Percentiles rank a stretch among this genome's conserved stretches.
Evolutionary conservation across 1,284 basidiomycete genomes (phyloP).

Genomic region (Pisolithus thermaeus): DNA sequence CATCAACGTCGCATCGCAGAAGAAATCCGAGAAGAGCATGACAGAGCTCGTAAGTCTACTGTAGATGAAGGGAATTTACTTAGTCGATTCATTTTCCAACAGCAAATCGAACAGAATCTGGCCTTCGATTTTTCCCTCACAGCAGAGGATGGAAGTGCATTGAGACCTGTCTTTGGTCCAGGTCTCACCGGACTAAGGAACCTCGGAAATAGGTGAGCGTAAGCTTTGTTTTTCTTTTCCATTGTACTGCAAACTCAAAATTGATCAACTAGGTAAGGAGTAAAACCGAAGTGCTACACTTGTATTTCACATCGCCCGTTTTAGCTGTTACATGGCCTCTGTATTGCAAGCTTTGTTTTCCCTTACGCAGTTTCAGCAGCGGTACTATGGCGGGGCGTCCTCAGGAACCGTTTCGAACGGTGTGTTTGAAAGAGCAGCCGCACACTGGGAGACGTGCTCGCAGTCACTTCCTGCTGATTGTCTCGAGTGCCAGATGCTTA

Average conservation of each 20-base stretch:
- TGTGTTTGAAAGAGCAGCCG: slow-evolving; percentile 35
- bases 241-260: slow-evolving; percentile 3
- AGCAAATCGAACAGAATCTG: slow-evolving; percentile 97
- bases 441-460: slow-evolving; percentile 64
- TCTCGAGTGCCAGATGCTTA: slow-evolving; percentile 92
- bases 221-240: background rate
- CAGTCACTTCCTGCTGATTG: slow-evolving; percentile 76
- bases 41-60: slow-evolving; percentile 73
- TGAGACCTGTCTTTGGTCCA: slow-evolving; percentile 86
- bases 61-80: rapidly evolving
- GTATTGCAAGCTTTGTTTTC: slow-evolving; percentile 87
- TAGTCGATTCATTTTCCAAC: slow-evolving; percentile 4
- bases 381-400: slow-evolving; percentile 46
- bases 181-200: slow-evolving; percentile 89
- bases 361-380: slow-evolving; percentile 69
- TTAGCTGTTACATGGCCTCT: slow-evolving; percentile 95
- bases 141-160: slow-evolving; percentile 82
- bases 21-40: slow-evolving; percentile 96
- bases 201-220: slow-evolving; percentile 80
- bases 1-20: slow-evolving; percentile 79
- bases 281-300: background rate
- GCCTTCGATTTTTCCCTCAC: slow-evolving; percentile 94
- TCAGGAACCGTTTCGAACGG: slow-evolving; percentile 2
- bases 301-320: background rate
- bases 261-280: background rate